A percentile compares a stretch with the other conserved stretches of the same genome.
These are phyloP conservation scores for Rhynchosporium secalis DNA, from an alignment of 2,329 filamentous ascomycete genomes.

Conservation along the genomic window DNA sequence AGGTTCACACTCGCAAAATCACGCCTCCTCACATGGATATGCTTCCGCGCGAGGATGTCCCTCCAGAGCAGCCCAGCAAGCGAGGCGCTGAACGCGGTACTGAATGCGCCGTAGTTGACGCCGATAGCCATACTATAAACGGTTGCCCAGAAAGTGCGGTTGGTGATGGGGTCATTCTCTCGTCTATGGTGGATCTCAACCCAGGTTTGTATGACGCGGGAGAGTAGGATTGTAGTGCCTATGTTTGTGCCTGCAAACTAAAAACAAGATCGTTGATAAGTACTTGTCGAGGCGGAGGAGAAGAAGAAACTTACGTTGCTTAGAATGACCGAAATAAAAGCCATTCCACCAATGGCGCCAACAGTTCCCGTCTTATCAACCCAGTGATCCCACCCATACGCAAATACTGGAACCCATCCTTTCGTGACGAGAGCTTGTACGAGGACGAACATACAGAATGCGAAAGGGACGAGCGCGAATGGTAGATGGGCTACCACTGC, in stretches of 20 bases:
- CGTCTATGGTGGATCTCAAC: slow-evolving; percentile 52
- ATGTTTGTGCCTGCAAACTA: slow-evolving; percentile 78
- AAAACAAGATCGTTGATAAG: no score
- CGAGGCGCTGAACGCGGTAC: slow-evolving; percentile 69
- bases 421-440: slow-evolving; percentile 72
- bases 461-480: slow-evolving; percentile 67
- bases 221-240: slow-evolving; percentile 72
- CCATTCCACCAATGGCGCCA: slow-evolving; percentile 71
- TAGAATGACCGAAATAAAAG: slow-evolving; percentile 67
- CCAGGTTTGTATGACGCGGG: slow-evolving; percentile 70
- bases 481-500: slow-evolving; percentile 67
- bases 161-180: slow-evolving; percentile 51
- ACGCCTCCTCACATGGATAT: slow-evolving; percentile 61
- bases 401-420: slow-evolving; percentile 73
- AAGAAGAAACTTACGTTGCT: slow-evolving; percentile 61
- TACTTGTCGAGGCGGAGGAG: no score
- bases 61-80: slow-evolving; percentile 72
- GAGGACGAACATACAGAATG: slow-evolving; percentile 72
- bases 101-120: slow-evolving; percentile 75
- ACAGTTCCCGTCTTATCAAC: slow-evolving; percentile 67
- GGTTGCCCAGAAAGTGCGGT: slow-evolving; percentile 71
- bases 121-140: slow-evolving; percentile 74
- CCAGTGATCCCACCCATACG: slow-evolving; percentile 73
- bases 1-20: slow-evolving; percentile 71
- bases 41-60: slow-evolving; percentile 67